Percentiles rank a stretch among this genome's conserved stretches.
phyloP scores from a whole-genome alignment of 306 rosid genomes.

The Senna tora region DNA sequence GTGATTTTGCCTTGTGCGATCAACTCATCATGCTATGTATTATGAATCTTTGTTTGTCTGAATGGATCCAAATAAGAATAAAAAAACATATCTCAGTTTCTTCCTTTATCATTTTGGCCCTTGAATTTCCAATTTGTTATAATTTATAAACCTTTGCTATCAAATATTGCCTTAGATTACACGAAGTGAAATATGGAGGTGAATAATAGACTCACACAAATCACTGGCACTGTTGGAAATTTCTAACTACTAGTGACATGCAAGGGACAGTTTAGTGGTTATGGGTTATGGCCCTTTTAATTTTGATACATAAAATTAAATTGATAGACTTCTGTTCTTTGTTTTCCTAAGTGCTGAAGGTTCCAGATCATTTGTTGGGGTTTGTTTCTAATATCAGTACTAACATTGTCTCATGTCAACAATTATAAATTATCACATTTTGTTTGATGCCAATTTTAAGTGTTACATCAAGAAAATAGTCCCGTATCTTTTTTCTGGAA shows the following conservation, averaged over 20 bases:
- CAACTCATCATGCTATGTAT: slow-evolving; percentile 5
- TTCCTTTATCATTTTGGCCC: neutral
- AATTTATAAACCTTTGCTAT: neutral
- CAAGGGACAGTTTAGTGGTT: neutral
- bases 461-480: neutral
- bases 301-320: neutral
- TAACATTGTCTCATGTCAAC: slow-evolving; percentile 6
- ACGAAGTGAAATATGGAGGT: neutral
- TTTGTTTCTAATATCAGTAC: slow-evolving; percentile 13
- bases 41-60: neutral
- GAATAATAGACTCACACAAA: neutral
- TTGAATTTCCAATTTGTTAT: neutral
- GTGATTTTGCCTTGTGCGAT: neutral
- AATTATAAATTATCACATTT: neutral
- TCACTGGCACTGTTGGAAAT: neutral
- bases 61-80: neutral
- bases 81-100: neutral
- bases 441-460: neutral
- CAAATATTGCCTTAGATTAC: neutral
- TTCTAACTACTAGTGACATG: neutral
- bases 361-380: neutral
- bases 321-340: neutral
- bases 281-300: neutral
- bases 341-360: neutral
- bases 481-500: neutral